Percentiles rank a stretch among this genome's conserved stretches.
phyloP scores from a whole-genome alignment of 2,329 filamentous ascomycete genomes.

The Aspergillus melleus region DNA sequence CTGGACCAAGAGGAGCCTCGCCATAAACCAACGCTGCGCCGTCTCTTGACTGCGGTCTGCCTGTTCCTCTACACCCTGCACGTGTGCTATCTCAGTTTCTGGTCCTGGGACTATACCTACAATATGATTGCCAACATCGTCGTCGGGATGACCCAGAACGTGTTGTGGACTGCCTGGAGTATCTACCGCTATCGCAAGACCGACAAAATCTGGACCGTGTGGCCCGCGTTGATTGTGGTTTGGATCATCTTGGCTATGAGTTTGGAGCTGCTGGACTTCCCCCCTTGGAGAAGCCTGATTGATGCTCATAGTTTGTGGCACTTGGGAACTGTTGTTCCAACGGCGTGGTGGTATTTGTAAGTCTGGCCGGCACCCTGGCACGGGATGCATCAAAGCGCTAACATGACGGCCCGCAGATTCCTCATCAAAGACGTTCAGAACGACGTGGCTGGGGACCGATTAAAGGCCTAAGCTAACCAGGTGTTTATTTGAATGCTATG shows the following conservation, averaged over 20 bases:
- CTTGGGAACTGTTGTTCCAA: conserved; percentile 84
- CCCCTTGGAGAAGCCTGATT: conserved; percentile 75
- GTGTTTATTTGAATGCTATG: background rate
- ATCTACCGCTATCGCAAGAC: conserved; percentile 67
- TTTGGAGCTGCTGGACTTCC: conserved; percentile 90
- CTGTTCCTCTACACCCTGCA: conserved; percentile 70
- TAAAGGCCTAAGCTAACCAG: conserved; percentile 60
- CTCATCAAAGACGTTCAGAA: conserved; percentile 81
- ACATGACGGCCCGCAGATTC: conserved; percentile 60
- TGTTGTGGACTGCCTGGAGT: conserved; percentile 84
- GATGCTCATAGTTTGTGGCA: conserved; percentile 98
- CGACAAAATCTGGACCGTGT: conserved; percentile 75
- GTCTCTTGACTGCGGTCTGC: conserved; percentile 76
- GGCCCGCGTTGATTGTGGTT: conserved; percentile 86
- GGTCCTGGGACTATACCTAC: conserved; percentile 93
- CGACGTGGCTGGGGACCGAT: conserved; percentile 70
- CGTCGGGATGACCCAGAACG: conserved; percentile 75
- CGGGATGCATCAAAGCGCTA: conserved; percentile 18
- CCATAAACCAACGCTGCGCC: conserved; percentile 56
- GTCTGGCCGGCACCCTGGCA: conserved; percentile 39
- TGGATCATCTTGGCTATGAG: conserved; percentile 95
- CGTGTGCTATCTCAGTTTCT: conserved; percentile 78
- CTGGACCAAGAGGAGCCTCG: conserved; percentile 63
- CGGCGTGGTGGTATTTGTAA: conserved; percentile 92
- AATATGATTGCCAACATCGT: conserved; percentile 96